These are phyloP conservation scores for Aspergillus indologenus DNA, from an alignment of 495 filamentous ascomycete genomes.

Conservation along the genomic window DNA sequence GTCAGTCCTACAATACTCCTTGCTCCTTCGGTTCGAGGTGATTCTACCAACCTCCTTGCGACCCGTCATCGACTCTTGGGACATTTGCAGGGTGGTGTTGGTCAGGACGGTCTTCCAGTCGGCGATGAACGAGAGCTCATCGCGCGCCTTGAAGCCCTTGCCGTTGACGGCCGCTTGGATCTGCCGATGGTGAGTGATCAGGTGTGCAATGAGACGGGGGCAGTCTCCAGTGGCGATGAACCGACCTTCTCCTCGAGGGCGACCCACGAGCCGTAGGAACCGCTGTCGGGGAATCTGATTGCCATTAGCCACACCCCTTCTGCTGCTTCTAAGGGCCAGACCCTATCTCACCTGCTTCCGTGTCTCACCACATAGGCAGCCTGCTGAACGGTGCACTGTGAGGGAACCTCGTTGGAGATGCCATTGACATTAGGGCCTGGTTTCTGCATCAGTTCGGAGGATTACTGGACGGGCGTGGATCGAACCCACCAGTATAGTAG, in stretches of 20 bases:
- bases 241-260: conserved; percentile 41
- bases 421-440: conserved; percentile 52
- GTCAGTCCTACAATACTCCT: conserved; percentile 17
- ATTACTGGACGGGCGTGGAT: background rate
- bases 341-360: conserved; percentile 45
- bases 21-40: conserved; percentile 21
- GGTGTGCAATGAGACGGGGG: background rate
- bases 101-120: conserved; percentile 52
- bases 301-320: background rate
- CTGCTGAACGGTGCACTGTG: conserved; percentile 52
- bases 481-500: background rate
- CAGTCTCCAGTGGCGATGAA: too few relatives aligned
- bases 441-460: too few relatives aligned
- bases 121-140: conserved; percentile 45
- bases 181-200: conserved; percentile 18
- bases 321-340: background rate
- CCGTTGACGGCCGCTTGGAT: conserved; percentile 45
- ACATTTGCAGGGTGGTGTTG: conserved; percentile 46
- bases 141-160: conserved; percentile 40
- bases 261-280: conserved; percentile 52
- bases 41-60: conserved; percentile 41
- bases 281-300: conserved; percentile 39
- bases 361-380: conserved; percentile 54
- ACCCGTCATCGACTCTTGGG: conserved; percentile 50
- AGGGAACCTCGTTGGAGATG: conserved; percentile 46